Evolutionary conservation across 495 filamentous ascomycete species (phyloP).

Genomic region (Penicillium samsonianum): DNA sequence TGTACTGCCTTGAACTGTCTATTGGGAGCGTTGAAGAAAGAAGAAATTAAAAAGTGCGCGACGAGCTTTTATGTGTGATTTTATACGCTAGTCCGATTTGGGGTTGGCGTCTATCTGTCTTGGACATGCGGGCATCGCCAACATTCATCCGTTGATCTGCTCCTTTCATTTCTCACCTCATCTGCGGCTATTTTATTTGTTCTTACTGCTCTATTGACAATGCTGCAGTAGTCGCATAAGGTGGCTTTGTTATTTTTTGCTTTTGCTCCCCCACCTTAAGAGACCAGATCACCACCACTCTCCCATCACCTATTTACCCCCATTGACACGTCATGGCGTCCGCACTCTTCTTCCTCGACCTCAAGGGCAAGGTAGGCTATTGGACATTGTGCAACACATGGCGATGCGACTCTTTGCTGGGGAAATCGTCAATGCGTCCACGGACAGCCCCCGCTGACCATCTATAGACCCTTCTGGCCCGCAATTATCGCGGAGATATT

Average conservation of each 20-base stretch:
- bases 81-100: slow-evolving; percentile 38
- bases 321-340: slow-evolving; percentile 76
- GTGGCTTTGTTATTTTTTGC: slow-evolving; percentile 15
- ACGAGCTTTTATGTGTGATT: slow-evolving; percentile 33
- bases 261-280: slow-evolving; percentile 6
- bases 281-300: slow-evolving; percentile 21
- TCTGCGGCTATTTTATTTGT: slow-evolving; percentile 1
- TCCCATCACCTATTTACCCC: slow-evolving; percentile 15
- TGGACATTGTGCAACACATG: neutral
- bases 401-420: neutral
- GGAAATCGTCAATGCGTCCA: slow-evolving; percentile 13
- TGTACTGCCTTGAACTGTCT: slow-evolving; percentile 86
- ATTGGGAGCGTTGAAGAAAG: slow-evolving; percentile 68
- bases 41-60: slow-evolving; percentile 35
- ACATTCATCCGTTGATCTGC: slow-evolving; percentile 8
- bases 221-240: slow-evolving; percentile 19
- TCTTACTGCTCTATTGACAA: slow-evolving; percentile 6
- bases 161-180: slow-evolving; percentile 6
- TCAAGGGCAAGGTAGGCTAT: slow-evolving; percentile 92
- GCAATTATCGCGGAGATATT: slow-evolving; percentile 98
- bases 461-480: slow-evolving; percentile 87
- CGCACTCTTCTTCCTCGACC: slow-evolving; percentile 96
- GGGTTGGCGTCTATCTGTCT: slow-evolving; percentile 15
- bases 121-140: slow-evolving; percentile 16
- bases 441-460: slow-evolving; percentile 32